Conservation (phyloP, 139 green algal genomes). For the Coelastrella sp. region DNA sequence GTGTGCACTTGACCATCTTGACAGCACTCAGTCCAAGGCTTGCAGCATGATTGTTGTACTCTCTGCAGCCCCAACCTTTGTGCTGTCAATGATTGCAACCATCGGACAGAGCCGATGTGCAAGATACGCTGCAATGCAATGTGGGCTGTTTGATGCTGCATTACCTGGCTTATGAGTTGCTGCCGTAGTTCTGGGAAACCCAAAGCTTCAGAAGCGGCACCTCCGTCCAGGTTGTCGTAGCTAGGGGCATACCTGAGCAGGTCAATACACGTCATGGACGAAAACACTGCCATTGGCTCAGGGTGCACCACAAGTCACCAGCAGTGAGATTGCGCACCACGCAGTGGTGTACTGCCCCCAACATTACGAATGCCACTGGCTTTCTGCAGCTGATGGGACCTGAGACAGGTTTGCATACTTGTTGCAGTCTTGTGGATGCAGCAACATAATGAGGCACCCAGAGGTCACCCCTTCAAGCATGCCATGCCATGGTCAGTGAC, state of each 20-base stretch:
- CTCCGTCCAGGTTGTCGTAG: slow-evolving; percentile 79
- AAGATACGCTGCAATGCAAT: not conserved
- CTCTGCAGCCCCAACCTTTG: not conserved
- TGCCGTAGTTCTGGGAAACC: slow-evolving; percentile 66
- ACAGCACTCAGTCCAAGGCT: too few relatives aligned
- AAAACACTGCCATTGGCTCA: not conserved
- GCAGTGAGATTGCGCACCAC: not conserved
- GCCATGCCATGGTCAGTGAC: not conserved
- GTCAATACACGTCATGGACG: not conserved
- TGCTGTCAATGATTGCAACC: not conserved
- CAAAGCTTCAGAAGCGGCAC: slow-evolving; percentile 56
- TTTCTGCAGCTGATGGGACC: not conserved
- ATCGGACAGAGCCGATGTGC: not conserved
- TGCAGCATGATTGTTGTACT: too few relatives aligned
- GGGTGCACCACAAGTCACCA: not conserved
- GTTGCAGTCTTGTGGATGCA: not conserved
- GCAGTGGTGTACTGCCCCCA: not conserved
- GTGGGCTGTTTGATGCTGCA: not conserved
- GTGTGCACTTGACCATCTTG: too few relatives aligned
- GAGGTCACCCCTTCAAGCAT: not conserved
- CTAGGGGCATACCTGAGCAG: slow-evolving; percentile 18
- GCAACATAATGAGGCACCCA: not conserved
- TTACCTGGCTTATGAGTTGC: slow-evolving; percentile 57
- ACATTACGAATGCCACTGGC: not conserved
- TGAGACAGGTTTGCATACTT: not conserved